Base-by-base conservation (phyloP, 805 yeast genomes). In the Starmerella vaccinii region DNA sequence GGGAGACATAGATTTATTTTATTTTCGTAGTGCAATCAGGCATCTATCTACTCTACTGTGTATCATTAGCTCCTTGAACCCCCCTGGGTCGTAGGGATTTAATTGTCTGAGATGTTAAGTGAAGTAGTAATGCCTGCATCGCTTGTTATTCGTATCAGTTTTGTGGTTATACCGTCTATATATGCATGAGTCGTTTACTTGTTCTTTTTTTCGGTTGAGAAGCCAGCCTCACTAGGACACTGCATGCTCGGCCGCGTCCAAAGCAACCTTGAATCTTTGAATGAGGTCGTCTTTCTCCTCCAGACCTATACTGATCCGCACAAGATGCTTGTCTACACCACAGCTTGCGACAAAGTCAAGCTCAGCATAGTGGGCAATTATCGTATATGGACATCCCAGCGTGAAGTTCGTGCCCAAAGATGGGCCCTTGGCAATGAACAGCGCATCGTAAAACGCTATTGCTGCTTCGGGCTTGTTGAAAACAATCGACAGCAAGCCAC, bases 341-440 rank as follows among this genome's bases (percentile, higher is more conserved):
- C 86, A 88, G 59, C 78, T 71, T 46, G 76, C 84, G 21, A 84
- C 81, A 61, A 80, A 87, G 53, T 85, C 90, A 50, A 87, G 68
- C 65, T 88, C 95, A 49, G 72, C 74, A 65, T 79, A 86, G 65
- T 88, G 95, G 2, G 95, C 95, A 52, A 89, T 71, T 43, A 89
- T 76, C 6, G 95, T 76, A 66, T 89, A 89, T 8, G 97, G 96
- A 63, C 95, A 88, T 5, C 88, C 88, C 59, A 88, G 71, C 0
- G 95, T 82, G 69, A 86, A 85, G 67, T 84, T 88, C 0, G 95
- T 86, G 12, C 96, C 96, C 57, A 88, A 73, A 15, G 92, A 82
- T 3, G 96, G 96, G 2, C 96, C 95, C 68, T 89, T 89, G 53
- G 86, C 83, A 54, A 84, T 67, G 45, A 74, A 70, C 33, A 80